Conservation (phyloP, 2,329 filamentous ascomycete genomes). For the Apiospora hydei region DNA sequence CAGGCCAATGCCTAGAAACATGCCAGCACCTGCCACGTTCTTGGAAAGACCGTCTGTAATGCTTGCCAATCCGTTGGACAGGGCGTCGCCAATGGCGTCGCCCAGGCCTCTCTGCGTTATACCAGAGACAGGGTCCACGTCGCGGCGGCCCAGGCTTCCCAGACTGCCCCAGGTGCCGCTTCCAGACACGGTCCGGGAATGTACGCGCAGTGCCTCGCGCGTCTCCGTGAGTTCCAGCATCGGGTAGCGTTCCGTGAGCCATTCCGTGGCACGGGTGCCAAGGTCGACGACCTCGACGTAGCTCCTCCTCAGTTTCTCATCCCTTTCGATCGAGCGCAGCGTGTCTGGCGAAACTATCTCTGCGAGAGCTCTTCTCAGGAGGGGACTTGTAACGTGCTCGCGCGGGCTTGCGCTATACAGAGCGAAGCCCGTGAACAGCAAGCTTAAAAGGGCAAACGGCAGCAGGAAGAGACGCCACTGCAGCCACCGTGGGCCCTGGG, state of each 20-base stretch:
- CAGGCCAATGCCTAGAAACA: constrained; percentile 36
- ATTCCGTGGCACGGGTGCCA: constrained; percentile 18
- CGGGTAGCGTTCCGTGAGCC: constrained; percentile 24
- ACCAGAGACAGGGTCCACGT: background rate
- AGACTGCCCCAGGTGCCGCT: background rate
- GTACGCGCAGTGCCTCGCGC: background rate
- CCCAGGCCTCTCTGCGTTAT: background rate
- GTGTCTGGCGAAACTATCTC: constrained; percentile 21
- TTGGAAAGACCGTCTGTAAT: constrained; percentile 24
- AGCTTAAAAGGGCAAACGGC: background rate
- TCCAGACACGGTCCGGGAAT: background rate
- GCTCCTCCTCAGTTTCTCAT: constrained; percentile 22
- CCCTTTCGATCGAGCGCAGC: constrained; percentile 21
- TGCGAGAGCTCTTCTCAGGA: constrained; percentile 13
- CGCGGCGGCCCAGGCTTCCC: background rate
- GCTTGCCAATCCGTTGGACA: background rate
- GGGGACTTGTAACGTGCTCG: background rate
- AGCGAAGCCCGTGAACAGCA: background rate
- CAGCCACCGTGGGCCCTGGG: background rate
- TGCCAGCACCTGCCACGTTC: constrained; percentile 31
- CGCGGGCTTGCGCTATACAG: background rate
- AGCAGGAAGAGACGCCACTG: background rate
- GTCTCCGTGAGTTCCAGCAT: background rate
- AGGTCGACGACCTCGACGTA: constrained; percentile 24
- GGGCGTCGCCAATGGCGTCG: background rate